phyloP scores from a whole-genome alignment of 306 rosid species.

The Castanospermum australe region DNA sequence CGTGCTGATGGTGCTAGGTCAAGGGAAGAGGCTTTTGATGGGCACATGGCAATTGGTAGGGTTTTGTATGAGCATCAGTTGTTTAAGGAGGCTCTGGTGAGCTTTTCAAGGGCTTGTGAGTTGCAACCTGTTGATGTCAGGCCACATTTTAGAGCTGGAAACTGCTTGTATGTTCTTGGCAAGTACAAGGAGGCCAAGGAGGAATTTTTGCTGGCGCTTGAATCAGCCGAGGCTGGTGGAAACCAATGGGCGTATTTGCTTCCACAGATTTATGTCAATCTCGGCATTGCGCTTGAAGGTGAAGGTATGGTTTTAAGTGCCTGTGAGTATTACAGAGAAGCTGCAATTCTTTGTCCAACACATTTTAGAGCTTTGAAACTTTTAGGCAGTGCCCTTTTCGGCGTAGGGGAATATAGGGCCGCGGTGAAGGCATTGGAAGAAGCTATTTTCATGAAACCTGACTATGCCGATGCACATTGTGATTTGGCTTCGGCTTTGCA shows the following conservation, averaged over 20 bases:
- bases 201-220: constrained; percentile 85
- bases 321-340: constrained; percentile 97
- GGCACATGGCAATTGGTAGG: constrained; percentile 97
- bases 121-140: constrained; percentile 95
- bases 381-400: constrained; percentile 94
- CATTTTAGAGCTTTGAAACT: constrained; percentile 98
- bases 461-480: constrained; percentile 96
- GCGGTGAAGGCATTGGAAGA: constrained; percentile 96
- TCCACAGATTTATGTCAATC: constrained; percentile 94
- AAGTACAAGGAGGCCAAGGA: constrained; percentile 80
- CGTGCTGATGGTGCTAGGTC: constrained; percentile 89
- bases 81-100: constrained; percentile 82
- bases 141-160: constrained; percentile 95
- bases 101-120: constrained; percentile 94
- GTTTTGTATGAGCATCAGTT: constrained; percentile 88
- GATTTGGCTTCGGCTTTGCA: constrained; percentile 98
- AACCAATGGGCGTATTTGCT: constrained; percentile 97
- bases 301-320: constrained; percentile 99
- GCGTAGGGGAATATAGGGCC: constrained; percentile 95
- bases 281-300: constrained; percentile 94
- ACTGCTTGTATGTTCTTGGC: constrained; percentile 78
- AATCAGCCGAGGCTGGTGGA: constrained; percentile 93
- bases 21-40: constrained; percentile 94
- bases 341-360: constrained; percentile 96
- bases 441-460: constrained; percentile 92